Evolutionary conservation across 306 rosid genomes (phyloP).

Genomic region (Lotus japonicus): DNA sequence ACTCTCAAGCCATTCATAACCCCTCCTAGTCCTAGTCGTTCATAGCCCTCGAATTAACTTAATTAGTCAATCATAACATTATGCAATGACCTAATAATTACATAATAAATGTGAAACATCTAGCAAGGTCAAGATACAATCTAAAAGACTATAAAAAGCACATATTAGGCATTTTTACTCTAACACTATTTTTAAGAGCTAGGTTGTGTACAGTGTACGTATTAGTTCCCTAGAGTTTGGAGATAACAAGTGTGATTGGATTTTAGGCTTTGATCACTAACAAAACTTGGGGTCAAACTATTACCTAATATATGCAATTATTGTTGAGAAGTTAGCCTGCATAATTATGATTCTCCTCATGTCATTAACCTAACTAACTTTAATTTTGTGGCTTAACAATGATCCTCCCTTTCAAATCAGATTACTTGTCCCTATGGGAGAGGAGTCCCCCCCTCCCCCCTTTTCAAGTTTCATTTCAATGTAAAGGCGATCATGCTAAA

Average conservation of each 20-base stretch:
- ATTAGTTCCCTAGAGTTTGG: too few relatives aligned
- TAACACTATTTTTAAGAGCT: too few relatives aligned
- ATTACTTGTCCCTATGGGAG: neutral
- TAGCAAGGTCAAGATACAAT: too few relatives aligned
- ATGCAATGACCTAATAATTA: too few relatives aligned
- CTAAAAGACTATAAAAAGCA: too few relatives aligned
- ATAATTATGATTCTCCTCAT: constrained; percentile 21
- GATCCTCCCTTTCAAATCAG: constrained; percentile 13
- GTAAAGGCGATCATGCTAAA: neutral
- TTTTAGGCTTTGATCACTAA: constrained; percentile 15
- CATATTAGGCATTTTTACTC: too few relatives aligned
- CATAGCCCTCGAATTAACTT: too few relatives aligned
- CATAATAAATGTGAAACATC: too few relatives aligned
- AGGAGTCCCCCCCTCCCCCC: neutral
- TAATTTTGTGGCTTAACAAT: constrained; percentile 16
- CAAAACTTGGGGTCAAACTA: constrained; percentile 8
- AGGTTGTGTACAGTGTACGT: too few relatives aligned
- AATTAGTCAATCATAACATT: too few relatives aligned
- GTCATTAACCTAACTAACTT: constrained; percentile 23
- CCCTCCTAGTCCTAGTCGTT: too few relatives aligned
- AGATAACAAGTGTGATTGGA: neutral
- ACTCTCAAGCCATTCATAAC: too few relatives aligned
- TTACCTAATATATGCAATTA: constrained; percentile 19
- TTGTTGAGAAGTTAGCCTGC: constrained; percentile 15
- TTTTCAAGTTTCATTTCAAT: constrained; percentile 13